Conservation (phyloP, 495 filamentous ascomycete species). For the Aspergillus ostianus region DNA sequence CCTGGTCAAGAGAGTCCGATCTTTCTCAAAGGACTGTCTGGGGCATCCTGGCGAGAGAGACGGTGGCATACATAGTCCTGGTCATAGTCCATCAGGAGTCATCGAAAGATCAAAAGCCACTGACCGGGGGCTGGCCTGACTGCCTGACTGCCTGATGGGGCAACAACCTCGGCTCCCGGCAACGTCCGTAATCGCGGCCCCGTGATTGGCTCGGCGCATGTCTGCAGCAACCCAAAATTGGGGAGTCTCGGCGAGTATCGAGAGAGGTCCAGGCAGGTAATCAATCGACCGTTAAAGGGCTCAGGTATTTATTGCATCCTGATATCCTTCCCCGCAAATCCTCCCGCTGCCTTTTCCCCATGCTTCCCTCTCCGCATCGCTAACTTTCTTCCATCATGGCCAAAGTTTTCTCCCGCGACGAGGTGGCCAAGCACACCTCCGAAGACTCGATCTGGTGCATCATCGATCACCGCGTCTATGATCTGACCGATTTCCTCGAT, state of each 20-base stretch:
- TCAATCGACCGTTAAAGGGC: too few relatives aligned
- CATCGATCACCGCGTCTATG: constrained; percentile 59
- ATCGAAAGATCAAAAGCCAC: too few relatives aligned
- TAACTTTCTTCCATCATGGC: constrained; percentile 14
- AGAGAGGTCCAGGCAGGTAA: too few relatives aligned
- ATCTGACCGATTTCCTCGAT: constrained; percentile 56
- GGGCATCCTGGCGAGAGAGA: too few relatives aligned
- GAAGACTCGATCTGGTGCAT: constrained; percentile 57
- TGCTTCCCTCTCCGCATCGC: not conserved
- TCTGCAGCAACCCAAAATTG: not conserved
- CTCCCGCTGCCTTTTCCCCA: not conserved
- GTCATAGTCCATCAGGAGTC: too few relatives aligned
- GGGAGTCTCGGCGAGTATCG: not conserved
- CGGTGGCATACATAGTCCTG: too few relatives aligned
- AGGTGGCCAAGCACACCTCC: constrained; percentile 54
- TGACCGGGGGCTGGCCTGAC: too few relatives aligned
- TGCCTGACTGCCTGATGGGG: not conserved
- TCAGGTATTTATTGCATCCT: not conserved
- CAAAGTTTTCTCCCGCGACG: constrained; percentile 40
- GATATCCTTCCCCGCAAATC: constrained; percentile 12
- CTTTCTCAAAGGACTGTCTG: too few relatives aligned
- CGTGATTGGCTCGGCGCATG: constrained; percentile 9
- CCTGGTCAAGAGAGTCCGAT: too few relatives aligned
- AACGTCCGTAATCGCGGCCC: constrained; percentile 8
- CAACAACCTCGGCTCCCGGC: constrained; percentile 18